Base-by-base conservation (phyloP, 108 stramenopile species). In the Fistulifera pelliculosa region DNA sequence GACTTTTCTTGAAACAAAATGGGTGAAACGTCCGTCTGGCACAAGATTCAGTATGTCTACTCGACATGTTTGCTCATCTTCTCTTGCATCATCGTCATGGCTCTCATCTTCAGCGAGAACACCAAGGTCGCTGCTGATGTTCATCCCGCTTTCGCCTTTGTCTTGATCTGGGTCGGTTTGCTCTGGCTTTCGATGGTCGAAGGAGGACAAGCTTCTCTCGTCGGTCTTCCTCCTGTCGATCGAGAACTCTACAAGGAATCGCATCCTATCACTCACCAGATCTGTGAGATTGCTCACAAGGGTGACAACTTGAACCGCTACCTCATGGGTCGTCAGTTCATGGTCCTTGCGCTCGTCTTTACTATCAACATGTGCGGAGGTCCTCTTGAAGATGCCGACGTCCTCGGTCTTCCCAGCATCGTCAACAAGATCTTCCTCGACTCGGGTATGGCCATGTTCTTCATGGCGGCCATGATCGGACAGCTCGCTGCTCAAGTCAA, bases 241-340 rank as follows among this genome's bases (percentile, higher is more conserved):
- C 64, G 63, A 19, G 80, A 72, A 4, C 67, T 80, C 17, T 90
- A 90, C 80, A 68, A 65, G 42, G 75, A 85, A 41, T 65, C 62
- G 28, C 88, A 90, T 49, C 76, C 79, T 12, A 69, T 79, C 56
- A 65, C 88, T n/a, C 72, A 70, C 68, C 61, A 78, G 56, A 67
- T 64, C 57, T 65, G 66, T 38, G 58, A 55, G 24, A 41, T 76
- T 53, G 62, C 61, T 50, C 71, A 81, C 75, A 76, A 72, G 73
- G 89, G 84, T 49, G 85, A 86, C 73, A 90, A 90, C 74, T 53
- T 90, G 43, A 83, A 90, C 39, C 77, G 87, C 24, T 90, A 76
- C 76, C 56, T 90, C 25, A 69, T 90, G 65, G 84, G 89, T 49
- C 77, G 89, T 72, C 88, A 90, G 61, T 84, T 90, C 70, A 78